These are phyloP conservation scores for Neospermospora avenae DNA, from an alignment of 2,329 filamentous ascomycete genomes.

Conservation along the genomic window DNA sequence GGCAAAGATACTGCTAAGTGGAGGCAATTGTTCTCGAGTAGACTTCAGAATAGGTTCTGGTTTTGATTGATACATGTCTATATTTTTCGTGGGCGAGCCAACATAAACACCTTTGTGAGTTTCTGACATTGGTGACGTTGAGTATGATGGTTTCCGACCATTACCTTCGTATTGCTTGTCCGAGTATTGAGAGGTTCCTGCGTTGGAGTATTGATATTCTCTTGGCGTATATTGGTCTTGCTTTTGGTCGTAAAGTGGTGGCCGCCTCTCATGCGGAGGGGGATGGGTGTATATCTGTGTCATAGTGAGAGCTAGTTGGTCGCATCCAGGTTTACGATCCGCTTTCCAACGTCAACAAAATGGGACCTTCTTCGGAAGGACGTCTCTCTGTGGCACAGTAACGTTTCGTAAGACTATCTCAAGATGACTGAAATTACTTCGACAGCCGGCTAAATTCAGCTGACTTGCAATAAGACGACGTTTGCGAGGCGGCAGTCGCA, in stretches of 20 bases:
- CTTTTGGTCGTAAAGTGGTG: conserved; percentile 20
- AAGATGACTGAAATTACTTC: conserved; percentile 21
- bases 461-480: conserved; percentile 20
- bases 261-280: conserved; percentile 22
- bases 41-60: conserved; percentile 22
- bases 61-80: conserved; percentile 27
- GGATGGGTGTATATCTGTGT: conserved; percentile 32
- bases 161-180: conserved; percentile 19
- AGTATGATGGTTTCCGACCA: conserved; percentile 19
- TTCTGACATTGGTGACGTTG: conserved; percentile 27
- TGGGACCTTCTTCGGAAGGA: conserved; percentile 20
- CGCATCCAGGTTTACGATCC: conserved; percentile 15
- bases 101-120: conserved; percentile 17
- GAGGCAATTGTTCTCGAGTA: conserved; percentile 33
- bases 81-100: conserved; percentile 17
- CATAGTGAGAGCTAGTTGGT: conserved; percentile 24
- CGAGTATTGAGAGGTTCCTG: conserved; percentile 9
- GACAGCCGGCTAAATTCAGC: conserved; percentile 26
- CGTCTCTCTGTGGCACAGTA: conserved; percentile 30
- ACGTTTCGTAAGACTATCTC: conserved; percentile 24
- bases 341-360: conserved; percentile 17
- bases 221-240: conserved; percentile 18
- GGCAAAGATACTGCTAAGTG: conserved; percentile 35
- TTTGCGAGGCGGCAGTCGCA: conserved; percentile 27
- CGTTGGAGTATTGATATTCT: conserved; percentile 15